Base-by-base conservation (phyloP, 208 protist genomes). In the Wallacemonas sp. region DNA sequence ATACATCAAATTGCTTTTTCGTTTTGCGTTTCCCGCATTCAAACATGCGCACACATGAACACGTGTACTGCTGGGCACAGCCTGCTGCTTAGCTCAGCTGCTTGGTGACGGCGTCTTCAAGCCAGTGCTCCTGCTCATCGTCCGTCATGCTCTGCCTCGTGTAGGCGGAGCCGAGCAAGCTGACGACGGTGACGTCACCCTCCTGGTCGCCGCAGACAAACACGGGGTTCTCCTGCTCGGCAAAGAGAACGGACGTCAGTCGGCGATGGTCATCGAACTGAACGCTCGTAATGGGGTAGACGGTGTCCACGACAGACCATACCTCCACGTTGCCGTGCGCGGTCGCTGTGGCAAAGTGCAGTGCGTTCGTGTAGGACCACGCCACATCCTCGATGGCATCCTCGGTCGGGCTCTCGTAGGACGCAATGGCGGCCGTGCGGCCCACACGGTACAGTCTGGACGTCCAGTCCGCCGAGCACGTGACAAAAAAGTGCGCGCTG, bases 391-490 rank as follows among this genome's bases (percentile, higher is more conserved):
- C 86, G 44, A 98, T 90, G 12, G 86, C 90, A 50, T 97, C 85
- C 57, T 88, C 89, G 26, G 86, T 91, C 12, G 79, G 72, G 33
- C 84, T 89, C 46, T 97, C 89, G 67, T 98, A 97, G 3, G 74
- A 83, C 7, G 97, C 65, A 12, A 96, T 50, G 7, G 84, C 72
- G 23, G 73, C 32, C 4, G 64, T 49, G 10, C 76, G 76, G 23
- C 96, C 90, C 2, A 97, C 55, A 42, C 86, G 65, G 85, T 97
- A 99, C 20, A 99, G 77, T 29, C 89, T 85, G 32, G 97, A 81
- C 55, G 95, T 96, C 97, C 98, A 99, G 74, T 99, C 98, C n/a
- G 97, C 95, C 0, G 91, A 97, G 77, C 89, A 97, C 18, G 93
- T 98, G 31, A 98, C 74, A 71, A 99, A 98, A 57, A 90, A 94